A percentile compares a stretch with the other conserved stretches of the same genome.
phyloP scores from a whole-genome alignment of 164 flowering plant species.

The Chimonanthus praecox region DNA sequence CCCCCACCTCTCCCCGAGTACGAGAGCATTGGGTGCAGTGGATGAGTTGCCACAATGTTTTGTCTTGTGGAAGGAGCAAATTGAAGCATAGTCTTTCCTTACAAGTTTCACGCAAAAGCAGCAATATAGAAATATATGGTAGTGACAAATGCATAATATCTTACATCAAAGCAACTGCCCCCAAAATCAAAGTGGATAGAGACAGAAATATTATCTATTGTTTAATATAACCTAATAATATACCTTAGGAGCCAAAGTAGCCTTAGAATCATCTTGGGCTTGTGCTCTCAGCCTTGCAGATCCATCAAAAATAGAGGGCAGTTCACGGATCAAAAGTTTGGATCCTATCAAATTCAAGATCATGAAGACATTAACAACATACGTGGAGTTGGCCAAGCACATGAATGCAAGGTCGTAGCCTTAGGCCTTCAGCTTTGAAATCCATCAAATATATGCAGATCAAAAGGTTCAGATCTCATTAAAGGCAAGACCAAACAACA shows the following conservation, averaged over 20 bases:
- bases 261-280: constrained; percentile 80
- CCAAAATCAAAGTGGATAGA: not conserved
- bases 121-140: not conserved
- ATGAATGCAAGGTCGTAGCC: not conserved
- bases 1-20: too few relatives aligned
- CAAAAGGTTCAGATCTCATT: too few relatives aligned
- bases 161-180: not conserved
- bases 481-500: too few relatives aligned
- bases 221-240: not conserved
- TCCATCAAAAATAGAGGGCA: constrained; percentile 86
- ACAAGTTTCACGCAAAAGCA: not conserved
- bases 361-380: not conserved
- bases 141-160: not conserved
- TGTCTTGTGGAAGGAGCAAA: not conserved
- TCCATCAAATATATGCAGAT: not conserved
- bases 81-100: not conserved
- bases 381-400: not conserved
- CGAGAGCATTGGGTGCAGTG: not conserved
- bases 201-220: too few relatives aligned
- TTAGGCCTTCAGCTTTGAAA: not conserved
- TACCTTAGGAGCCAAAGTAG: constrained; percentile 93
- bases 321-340: constrained; percentile 65
- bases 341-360: constrained; percentile 45
- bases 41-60: not conserved
- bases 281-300: constrained; percentile 67